Conservation (phyloP, 140 eudicot species). For the Stevia rebaudiana region DNA sequence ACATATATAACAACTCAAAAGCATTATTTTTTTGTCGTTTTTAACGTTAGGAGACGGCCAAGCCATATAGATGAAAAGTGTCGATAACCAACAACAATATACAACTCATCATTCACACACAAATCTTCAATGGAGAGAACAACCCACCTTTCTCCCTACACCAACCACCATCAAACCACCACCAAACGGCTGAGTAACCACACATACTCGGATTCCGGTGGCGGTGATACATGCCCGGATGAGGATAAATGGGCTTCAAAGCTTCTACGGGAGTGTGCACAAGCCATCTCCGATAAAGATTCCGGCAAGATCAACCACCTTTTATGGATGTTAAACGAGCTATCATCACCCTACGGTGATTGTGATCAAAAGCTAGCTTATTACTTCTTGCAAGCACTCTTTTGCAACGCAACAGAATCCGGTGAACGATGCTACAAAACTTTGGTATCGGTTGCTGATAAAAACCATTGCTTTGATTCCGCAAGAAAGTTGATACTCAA, state of each 20-base stretch:
- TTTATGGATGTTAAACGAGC: constrained; percentile 82
- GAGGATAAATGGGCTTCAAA: constrained; percentile 66
- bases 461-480: constrained; percentile 60
- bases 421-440: constrained; percentile 72
- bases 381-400: constrained; percentile 81
- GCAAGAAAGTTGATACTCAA: constrained; percentile 58
- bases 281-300: constrained; percentile 62
- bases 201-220: constrained; percentile 33
- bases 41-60: constrained; percentile 19
- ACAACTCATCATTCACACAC: constrained; percentile 27
- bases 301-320: constrained; percentile 66
- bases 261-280: constrained; percentile 65
- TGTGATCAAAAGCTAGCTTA: constrained; percentile 76
- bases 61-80: constrained; percentile 14
- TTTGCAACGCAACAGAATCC: constrained; percentile 64
- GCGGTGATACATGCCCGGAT: constrained; percentile 20
- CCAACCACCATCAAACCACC: constrained; percentile 31
- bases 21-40: constrained; percentile 12
- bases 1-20: constrained; percentile 2
- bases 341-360: constrained; percentile 82
- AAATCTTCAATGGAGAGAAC: constrained; percentile 41
- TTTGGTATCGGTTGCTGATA: constrained; percentile 50
- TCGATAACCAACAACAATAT: constrained; percentile 11
- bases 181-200: constrained; percentile 24
- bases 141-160: constrained; percentile 32